phyloP scores from a whole-genome alignment of 2,329 filamentous ascomycete species.

The Botryotinia calthae region DNA sequence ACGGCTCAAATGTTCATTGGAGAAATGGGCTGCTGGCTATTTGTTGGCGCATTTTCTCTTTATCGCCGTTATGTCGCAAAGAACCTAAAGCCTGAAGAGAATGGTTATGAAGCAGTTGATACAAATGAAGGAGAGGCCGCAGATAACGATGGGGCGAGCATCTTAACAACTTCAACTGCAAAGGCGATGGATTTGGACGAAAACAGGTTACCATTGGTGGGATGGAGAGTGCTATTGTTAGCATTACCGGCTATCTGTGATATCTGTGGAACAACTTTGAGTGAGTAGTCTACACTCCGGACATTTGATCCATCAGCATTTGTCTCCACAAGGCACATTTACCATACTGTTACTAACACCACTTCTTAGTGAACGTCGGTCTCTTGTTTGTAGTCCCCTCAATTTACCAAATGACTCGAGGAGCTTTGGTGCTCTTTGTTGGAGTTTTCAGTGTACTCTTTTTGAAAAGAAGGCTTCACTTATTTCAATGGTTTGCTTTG shows the following conservation, averaged over 20 bases:
- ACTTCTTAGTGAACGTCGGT: conserved; percentile 83
- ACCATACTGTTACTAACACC: conserved; percentile 2
- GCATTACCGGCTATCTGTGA: conserved; percentile 89
- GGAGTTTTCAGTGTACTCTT: conserved; percentile 94
- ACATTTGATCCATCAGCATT: background rate
- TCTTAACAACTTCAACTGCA: conserved; percentile 45
- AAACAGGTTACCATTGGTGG: conserved; percentile 60
- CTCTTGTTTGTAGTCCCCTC: conserved; percentile 90
- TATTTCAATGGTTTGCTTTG: conserved; percentile 93
- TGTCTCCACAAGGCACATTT: background rate
- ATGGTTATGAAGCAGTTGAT: conserved; percentile 64
- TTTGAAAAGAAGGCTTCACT: conserved; percentile 70
- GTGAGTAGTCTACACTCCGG: conserved; percentile 9
- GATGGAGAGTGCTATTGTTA: conserved; percentile 70
- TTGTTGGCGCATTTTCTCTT: conserved; percentile 68
- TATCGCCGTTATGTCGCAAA: conserved; percentile 57
- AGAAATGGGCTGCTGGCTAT: conserved; percentile 93
- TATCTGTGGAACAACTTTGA: conserved; percentile 78
- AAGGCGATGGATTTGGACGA: conserved; percentile 56
- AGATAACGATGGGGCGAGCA: conserved; percentile 43
- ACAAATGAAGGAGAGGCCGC: conserved; percentile 41
- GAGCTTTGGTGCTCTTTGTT: conserved; percentile 91
- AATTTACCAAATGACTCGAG: conserved; percentile 98
- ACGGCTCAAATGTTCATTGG: conserved; percentile 98
- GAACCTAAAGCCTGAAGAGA: conserved; percentile 45